Evolutionary conservation across 352 stramenopile species (phyloP), one percentile per base, ranked within the genome.

Genomic region (Paralagenidium karlingii): DNA sequence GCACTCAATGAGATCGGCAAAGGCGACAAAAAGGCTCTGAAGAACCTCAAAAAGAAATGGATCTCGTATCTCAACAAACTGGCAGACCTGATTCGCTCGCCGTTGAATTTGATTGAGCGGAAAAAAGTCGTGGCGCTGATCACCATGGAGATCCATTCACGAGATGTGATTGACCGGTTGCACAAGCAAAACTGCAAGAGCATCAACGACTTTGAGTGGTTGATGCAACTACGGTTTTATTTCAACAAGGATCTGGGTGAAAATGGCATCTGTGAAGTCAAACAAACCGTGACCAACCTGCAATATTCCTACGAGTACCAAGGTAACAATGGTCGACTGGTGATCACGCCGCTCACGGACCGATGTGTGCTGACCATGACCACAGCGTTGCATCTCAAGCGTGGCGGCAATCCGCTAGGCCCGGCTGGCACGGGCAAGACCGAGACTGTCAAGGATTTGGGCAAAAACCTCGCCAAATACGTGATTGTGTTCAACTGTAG

Each of bases 111-210:
- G 4, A 89, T 84, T 20, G 87, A 97, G 11, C 83, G 93, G 13
- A 96, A 93, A 38, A 97, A 98, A 63, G 93, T 97, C 6, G 96
- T 98, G 26, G 94, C 90, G 27, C 60, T 98, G 12, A 97, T 98
- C 58, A 97, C 91, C 24, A 96, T 97, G 52, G 93, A 98, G 55
- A 96, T 98, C 30, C 93, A 98, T 45, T 96, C 87, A 44, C 84
- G 93, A 25, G 93, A 98, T 55, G 89, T 98, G 20, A 89, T 98
- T 24, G 84, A 96, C 43, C 75, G 85, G 5, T 65, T 97, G 37
- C 79, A 96, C n/a, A 95, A 96, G 52, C 82, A 91, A 44, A 91
- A 87, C 38, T 96, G 86, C 49, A 84, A 89, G 32, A 88, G 69
- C 42, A 65, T 90, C 13, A 88, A 89, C 27, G 88, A 96, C 40